Base-by-base conservation (phyloP, 345 rosid genomes). In the Geranium brycei region DNA sequence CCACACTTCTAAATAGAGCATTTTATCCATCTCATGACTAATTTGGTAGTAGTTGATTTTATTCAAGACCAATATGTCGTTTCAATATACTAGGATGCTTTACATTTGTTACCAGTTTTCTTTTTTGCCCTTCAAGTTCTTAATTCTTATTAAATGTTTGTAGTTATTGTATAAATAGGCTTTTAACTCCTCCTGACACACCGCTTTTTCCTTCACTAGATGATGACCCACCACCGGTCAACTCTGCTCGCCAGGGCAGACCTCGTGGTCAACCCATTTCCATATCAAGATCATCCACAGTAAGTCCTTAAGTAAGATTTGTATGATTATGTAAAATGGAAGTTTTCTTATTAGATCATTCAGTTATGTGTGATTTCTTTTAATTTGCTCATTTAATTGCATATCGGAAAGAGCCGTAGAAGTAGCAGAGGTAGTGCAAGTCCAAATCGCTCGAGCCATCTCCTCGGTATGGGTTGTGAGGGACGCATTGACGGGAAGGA, bases 381-480 rank as follows among this genome's bases (percentile, higher is more conserved):
- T 62, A 35, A 17, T 18, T 32, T 62, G 65, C 17, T 40, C 18
- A 68, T 47, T n/a, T n/a, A n/a, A 69, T 28, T 79, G 79, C 79
- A 90, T 97, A 85, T 88, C 95, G 99, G 86, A 78, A 87, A 82
- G 83, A 90, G 97, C 71, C 76, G 81, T 70, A 77, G 90, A 70
- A 90, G 95, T 82, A 88, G 95, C 65, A 85, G 87, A 71, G 97
- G 97, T 60, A 90, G 99, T 74, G 84, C 97, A 63, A 93, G 99
- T 75, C 99, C 99, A 64, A 93, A 82, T 79, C 95, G 95, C 62
- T 78, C 80, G 58, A 93, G 99, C 86, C 86, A 74, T 93, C 99
- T 19, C 97, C 97, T 58, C 82, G 87, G 55, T 83, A 90, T 35
- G 81, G 79, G n/a, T n/a, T n/a, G n/a, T n/a, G n/a, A n/a, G n/a